Conservation (phyloP, 2,329 filamentous ascomycete genomes). For the Ceratocystis variospora region DNA sequence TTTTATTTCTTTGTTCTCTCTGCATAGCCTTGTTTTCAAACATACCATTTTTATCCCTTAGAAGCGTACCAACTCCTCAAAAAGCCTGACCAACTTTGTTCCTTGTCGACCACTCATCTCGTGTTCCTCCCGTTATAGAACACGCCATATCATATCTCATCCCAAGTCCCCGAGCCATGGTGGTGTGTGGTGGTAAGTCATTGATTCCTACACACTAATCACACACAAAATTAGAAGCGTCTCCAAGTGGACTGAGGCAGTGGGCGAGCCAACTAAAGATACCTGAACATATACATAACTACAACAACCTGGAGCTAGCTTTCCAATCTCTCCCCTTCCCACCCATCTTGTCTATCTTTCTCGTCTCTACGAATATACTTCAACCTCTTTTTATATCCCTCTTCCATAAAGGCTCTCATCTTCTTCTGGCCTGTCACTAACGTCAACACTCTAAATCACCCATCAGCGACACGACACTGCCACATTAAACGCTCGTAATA, state of each 20-base stretch:
- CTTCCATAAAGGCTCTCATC: not conserved
- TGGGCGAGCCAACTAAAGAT: not conserved
- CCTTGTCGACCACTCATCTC: conserved; percentile 12
- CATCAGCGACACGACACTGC: not conserved
- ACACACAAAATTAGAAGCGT: not conserved
- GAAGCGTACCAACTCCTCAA: not conserved
- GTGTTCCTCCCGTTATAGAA: not conserved
- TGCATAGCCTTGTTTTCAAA: not conserved
- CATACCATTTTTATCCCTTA: conserved; percentile 2
- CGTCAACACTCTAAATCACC: not conserved
- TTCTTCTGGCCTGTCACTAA: not conserved
- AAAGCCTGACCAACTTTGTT: conserved; percentile 9
- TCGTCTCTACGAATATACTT: not conserved
- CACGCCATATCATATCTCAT: conserved; percentile 13
- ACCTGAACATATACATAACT: not conserved
- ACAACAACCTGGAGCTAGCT: not conserved
- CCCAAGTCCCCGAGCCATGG: conserved; percentile 10
- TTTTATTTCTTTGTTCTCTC: conserved; percentile 4
- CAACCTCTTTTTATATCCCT: not conserved
- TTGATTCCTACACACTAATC: not conserved
- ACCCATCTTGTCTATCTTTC: not conserved
- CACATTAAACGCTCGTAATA: not conserved
- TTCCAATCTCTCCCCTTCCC: not conserved
- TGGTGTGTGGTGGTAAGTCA: conserved; percentile 12
- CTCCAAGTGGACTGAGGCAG: conserved; percentile 7